A percentile compares a stretch with the other conserved stretches of the same genome.
Evolutionary conservation across 148 eudicot species (phyloP).

Genomic region (Tetragonia tetragonoides): DNA sequence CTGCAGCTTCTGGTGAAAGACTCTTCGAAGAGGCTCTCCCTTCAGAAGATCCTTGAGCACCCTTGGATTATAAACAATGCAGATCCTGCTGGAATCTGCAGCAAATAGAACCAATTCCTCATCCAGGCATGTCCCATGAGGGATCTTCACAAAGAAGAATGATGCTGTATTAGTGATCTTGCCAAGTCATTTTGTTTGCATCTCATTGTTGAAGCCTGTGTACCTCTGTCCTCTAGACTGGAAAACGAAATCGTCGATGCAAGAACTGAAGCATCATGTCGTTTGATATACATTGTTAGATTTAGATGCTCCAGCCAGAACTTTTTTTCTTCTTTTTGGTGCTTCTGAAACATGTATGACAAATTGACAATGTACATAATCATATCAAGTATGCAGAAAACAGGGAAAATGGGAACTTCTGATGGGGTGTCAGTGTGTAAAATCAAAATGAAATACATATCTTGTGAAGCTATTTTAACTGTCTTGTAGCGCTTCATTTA

Average conservation of each 20-base stretch:
- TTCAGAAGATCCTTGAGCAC: slow-evolving; percentile 70
- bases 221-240: neutral
- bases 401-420: neutral
- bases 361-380: neutral
- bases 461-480: neutral
- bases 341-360: neutral
- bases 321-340: neutral
- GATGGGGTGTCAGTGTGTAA: neutral
- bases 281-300: neutral
- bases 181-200: neutral
- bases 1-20: slow-evolving; percentile 88
- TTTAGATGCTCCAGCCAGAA: no score
- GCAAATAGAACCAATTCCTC: slow-evolving; percentile 19
- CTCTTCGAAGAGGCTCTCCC: slow-evolving; percentile 74
- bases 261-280: neutral
- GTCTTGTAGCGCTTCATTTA: neutral
- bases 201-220: neutral
- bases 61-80: slow-evolving; percentile 75
- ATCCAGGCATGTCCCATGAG: neutral
- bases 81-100: slow-evolving; percentile 45
- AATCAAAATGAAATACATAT: neutral
- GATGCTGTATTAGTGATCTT: neutral
- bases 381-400: neutral
- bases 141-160: neutral
- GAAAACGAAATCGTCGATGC: neutral